Evolutionary conservation across 2,329 filamentous ascomycete genomes (phyloP).

Genomic region (Pyrenophora graminea): DNA sequence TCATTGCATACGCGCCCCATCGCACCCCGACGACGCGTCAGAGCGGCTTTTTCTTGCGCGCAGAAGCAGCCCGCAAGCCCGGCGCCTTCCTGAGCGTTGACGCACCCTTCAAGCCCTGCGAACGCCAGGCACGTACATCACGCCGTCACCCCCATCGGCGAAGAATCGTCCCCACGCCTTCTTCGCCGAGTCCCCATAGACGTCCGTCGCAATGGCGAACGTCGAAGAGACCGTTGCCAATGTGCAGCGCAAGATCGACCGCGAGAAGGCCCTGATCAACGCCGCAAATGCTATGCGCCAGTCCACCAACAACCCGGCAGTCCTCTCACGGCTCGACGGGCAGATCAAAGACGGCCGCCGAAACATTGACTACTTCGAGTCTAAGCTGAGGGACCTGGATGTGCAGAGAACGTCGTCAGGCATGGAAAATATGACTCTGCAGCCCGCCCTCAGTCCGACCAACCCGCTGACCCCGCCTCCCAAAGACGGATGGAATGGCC

Average conservation of each 20-base stretch:
- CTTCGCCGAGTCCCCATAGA: slow-evolving; percentile 23
- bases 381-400: slow-evolving; percentile 85
- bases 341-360: slow-evolving; percentile 92
- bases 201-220: slow-evolving; percentile 55
- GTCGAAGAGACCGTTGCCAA: slow-evolving; percentile 71
- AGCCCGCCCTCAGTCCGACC: slow-evolving; percentile 50
- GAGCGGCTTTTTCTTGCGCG: slow-evolving; percentile 10
- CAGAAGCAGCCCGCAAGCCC: slow-evolving; percentile 13
- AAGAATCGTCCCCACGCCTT: slow-evolving; percentile 30
- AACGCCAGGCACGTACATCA: slow-evolving; percentile 31
- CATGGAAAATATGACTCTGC: slow-evolving; percentile 68
- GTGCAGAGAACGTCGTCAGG: slow-evolving; percentile 73
- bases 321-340: slow-evolving; percentile 86
- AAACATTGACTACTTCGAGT: slow-evolving; percentile 95
- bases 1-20: slow-evolving; percentile 8
- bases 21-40: slow-evolving; percentile 14
- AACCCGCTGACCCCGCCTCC: slow-evolving; percentile 64
- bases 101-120: slow-evolving; percentile 25
- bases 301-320: slow-evolving; percentile 90
- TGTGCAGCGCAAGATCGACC: slow-evolving; percentile 96
- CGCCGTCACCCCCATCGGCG: slow-evolving; percentile 31
- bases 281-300: slow-evolving; percentile 94
- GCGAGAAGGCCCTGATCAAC: slow-evolving; percentile 92
- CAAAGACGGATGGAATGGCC: slow-evolving; percentile 65
- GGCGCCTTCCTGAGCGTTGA: slow-evolving; percentile 34